Evolutionary conservation across 2,329 filamentous ascomycete species (phyloP), one percentile per base, ranked within the genome.

Genomic region (Colletotrichum sp.): DNA sequence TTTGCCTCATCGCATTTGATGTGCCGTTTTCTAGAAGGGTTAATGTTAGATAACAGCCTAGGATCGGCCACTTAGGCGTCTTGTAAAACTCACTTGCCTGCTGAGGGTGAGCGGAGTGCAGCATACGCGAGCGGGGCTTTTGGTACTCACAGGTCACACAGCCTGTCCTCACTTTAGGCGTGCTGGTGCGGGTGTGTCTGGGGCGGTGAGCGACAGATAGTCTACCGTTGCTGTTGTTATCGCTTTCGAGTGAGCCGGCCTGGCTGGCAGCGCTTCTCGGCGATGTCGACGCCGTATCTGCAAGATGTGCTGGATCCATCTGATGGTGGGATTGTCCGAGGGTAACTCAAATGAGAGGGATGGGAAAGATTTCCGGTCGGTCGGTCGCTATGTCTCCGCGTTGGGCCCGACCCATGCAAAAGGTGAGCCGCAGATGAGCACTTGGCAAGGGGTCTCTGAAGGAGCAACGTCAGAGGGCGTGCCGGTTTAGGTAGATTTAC

Each of bases 1-100:
- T 84, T 84, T 32, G 83, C 83, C 75, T 87, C 85, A 73, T 87
- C 85, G 72, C 85, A 87, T 78, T 87, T 87, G 61, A 87, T 83
- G 78, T 87, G 85, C 28, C 85, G 84, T 74, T 77, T 78, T 30
- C 74, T 76, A 32, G 7, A 7, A 8, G 52, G 13, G 18, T 32
- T 3, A 21, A 8, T 28, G 12, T 73, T 60, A 74, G 43, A 67
- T 26, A n/a, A 38, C 52, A 28, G 15, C 26, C 38, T 8, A 8
- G 21, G 4, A 16, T 32, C 21, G 48, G 34, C 21, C 21, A 15
- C 8, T 18, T 26, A 34, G 21, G n/a, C 21, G 64, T 30, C 6
- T n/a, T 52, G 28, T 24, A 12, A 12, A 21, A 76, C 74, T 74
- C 43, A 76, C 74, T 76, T 76, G 74, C 74, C 74, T 76, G n/a